A percentile compares a stretch with the other conserved stretches of the same genome.
Evolutionary conservation across 148 eudicot genomes (phyloP).

Genomic region (Rhododendron molle): DNA sequence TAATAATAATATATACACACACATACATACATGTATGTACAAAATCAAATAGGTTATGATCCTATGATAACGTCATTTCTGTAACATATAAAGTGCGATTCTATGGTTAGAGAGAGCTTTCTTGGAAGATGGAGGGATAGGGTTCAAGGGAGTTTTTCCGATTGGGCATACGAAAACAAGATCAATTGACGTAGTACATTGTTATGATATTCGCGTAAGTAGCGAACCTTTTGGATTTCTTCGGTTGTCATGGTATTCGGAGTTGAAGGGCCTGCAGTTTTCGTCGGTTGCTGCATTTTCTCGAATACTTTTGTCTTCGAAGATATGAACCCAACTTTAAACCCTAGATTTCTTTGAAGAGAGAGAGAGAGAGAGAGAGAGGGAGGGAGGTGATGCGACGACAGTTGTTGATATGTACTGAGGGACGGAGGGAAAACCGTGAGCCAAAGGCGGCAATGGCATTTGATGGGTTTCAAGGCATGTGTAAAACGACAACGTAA

Average conservation of each 20-base stretch:
- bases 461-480: not conserved
- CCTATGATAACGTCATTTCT: not conserved
- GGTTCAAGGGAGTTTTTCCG: not conserved
- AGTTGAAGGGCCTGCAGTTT: constrained; percentile 14
- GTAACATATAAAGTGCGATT: not conserved
- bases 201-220: not conserved
- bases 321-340: not conserved
- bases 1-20: no score
- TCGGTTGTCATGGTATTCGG: constrained; percentile 45
- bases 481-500: not conserved
- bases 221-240: constrained; percentile 66
- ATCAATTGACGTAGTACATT: not conserved
- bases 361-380: not conserved
- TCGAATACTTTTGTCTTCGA: not conserved
- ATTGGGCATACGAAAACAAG: not conserved
- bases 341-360: not conserved
- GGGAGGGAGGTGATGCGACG: not conserved
- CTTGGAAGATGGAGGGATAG: not conserved
- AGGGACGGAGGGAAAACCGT: not conserved
- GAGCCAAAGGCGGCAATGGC: not conserved
- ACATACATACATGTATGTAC: not conserved
- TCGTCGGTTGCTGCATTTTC: constrained; percentile 27
- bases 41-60: not conserved
- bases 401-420: not conserved
- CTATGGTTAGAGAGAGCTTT: not conserved